These are phyloP conservation scores for Globisporangium cylindrosporum DNA, from an alignment of 352 stramenopile genomes.

Conservation along the genomic window DNA sequence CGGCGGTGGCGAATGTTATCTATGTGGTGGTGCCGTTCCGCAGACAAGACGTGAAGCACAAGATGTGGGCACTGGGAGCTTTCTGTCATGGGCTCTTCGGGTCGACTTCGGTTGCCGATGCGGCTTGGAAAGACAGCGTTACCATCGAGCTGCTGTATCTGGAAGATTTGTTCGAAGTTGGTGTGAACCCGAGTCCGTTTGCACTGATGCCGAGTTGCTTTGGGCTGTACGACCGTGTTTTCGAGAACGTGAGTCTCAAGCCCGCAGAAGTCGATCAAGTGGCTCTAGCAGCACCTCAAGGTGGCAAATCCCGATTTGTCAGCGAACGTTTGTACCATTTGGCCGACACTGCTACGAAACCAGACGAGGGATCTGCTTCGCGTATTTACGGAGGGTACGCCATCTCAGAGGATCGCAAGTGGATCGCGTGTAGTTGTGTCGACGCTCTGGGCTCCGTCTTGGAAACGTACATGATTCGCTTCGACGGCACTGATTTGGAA, in stretches of 20 bases:
- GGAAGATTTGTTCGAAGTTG: slow-evolving; percentile 67
- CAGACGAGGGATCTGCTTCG: slow-evolving; percentile 15
- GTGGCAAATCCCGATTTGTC: slow-evolving; percentile 34
- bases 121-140: slow-evolving; percentile 47
- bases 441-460: slow-evolving; percentile 61
- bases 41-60: slow-evolving; percentile 64
- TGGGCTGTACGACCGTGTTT: slow-evolving; percentile 66
- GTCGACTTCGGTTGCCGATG: slow-evolving; percentile 17
- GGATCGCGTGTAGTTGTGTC: slow-evolving; percentile 49
- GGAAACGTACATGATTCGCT: slow-evolving; percentile 44
- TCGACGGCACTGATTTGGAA: slow-evolving; percentile 28
- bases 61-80: slow-evolving; percentile 64
- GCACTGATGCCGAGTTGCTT: slow-evolving; percentile 58
- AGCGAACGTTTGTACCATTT: slow-evolving; percentile 68
- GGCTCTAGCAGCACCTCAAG: not conserved
- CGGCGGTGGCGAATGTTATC: slow-evolving; percentile 59
- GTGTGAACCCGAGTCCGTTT: slow-evolving; percentile 58
- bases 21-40: slow-evolving; percentile 71
- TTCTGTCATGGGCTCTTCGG: slow-evolving; percentile 63
- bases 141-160: slow-evolving; percentile 70
- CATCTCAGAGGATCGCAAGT: slow-evolving; percentile 55
- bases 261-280: slow-evolving; percentile 14
- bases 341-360: slow-evolving; percentile 16
- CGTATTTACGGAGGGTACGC: slow-evolving; percentile 53
- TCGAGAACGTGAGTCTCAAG: slow-evolving; percentile 54